Conservation (phyloP, 192 early-diverging fungal genomes). For the Coemansia sp. region DNA sequence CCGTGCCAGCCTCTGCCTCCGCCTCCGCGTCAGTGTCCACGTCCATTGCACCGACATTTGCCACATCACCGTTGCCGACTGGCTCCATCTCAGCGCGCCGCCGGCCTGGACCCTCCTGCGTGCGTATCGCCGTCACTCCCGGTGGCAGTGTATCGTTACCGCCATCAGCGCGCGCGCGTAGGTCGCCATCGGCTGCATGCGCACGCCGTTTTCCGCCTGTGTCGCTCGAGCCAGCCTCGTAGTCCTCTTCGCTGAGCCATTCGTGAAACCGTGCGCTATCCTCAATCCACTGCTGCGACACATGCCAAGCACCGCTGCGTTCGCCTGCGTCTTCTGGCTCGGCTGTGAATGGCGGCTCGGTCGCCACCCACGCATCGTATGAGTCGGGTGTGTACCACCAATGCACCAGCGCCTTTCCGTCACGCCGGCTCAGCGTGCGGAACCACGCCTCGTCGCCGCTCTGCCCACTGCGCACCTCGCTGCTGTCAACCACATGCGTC, state of each 20-base stretch:
- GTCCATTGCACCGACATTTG: slow-evolving; percentile 27
- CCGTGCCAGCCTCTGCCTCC: slow-evolving; percentile 15
- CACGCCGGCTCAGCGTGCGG: slow-evolving; percentile 47
- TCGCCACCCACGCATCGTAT: slow-evolving; percentile 71
- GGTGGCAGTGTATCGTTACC: slow-evolving; percentile 22
- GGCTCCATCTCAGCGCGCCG: slow-evolving; percentile 45
- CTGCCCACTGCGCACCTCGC: slow-evolving; percentile 14
- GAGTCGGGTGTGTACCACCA: slow-evolving; percentile 85
- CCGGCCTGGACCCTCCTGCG: slow-evolving; percentile 17
- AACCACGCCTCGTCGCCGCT: slow-evolving; percentile 44
- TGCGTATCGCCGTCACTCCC: slow-evolving; percentile 20
- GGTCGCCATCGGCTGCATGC: slow-evolving; percentile 32
- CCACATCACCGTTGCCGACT: slow-evolving; percentile 36
- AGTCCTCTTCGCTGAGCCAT: slow-evolving; percentile 88
- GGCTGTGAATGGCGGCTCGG: slow-evolving; percentile 60
- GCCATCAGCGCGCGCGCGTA: slow-evolving; percentile 29
- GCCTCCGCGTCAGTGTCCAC: slow-evolving; percentile 20
- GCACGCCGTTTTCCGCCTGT: slow-evolving; percentile 49
- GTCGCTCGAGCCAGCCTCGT: slow-evolving; percentile 56
- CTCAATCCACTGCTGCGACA: slow-evolving; percentile 69
- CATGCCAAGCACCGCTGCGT: slow-evolving; percentile 68
- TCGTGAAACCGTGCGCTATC: slow-evolving; percentile 76
- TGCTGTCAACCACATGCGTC: slow-evolving; percentile 31
- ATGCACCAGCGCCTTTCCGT: slow-evolving; percentile 65
- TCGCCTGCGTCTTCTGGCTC: slow-evolving; percentile 62